Base-by-base conservation (phyloP, 176 grass and related monocot species). In the Leersia perrieri region DNA sequence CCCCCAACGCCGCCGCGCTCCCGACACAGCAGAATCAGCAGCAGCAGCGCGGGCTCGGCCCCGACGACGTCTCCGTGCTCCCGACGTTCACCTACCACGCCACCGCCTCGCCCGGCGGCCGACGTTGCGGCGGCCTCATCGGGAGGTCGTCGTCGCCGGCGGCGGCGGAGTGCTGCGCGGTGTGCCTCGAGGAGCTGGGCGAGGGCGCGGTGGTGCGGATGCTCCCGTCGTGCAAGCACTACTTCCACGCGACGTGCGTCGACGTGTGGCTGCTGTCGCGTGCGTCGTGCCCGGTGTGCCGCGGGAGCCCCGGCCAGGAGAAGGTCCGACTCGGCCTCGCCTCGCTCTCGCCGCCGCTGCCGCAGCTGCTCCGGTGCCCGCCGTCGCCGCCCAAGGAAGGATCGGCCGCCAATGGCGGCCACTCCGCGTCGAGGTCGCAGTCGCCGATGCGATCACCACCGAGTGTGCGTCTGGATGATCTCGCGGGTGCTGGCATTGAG, bases 151-250 rank as follows among this genome's bases (percentile, higher is more conserved):
- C 33, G n/a, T n/a, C n/a, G n/a, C n/a, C n/a, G 14, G n/a, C 29
- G 68, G 49, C 11, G 9, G 45, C 16, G 73, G 72, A 28, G 55
- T 33, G 83, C 84, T 92, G 90, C 83, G 80, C 87, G 31, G 87
- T 89, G 0, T 89, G 90, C 87, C 58, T 92, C 44, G 81, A 85
- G 26, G 87, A 79, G 42, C 77, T 87, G 58, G 45, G 31, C 36
- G 79, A 83, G 14, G 70, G 74, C 9, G 87, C 72, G 75, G 29
- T 79, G 35, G 84, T 75, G 47, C 76, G 87, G 38, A 82, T 89
- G 75, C 87, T 89, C 63, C 87, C 84, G 47, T 55, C 63, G 76
- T 89, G 91, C 84, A 86, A 60, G 84, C 91, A 92, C 61, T 83
- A 75, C 74, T 92, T 92, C 80, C 91, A 89, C 33, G 72, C 81